Conservation (phyloP, 179 eudicot species). For the Drosera spatulata region DNA sequence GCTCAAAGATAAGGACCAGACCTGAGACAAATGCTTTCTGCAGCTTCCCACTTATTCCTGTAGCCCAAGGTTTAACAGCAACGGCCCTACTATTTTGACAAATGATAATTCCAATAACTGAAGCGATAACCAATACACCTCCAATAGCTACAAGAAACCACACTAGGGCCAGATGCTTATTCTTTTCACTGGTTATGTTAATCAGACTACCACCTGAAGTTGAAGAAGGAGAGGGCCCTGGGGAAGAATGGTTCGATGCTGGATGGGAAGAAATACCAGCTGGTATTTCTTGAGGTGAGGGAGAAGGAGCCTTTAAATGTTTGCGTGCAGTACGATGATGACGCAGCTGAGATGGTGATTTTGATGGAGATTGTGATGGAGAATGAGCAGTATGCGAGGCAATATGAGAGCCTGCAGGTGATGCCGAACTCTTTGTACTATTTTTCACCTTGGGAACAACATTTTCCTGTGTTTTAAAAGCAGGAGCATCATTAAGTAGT, state of each 20-base stretch:
- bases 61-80: constrained; percentile 65
- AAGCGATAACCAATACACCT: constrained; percentile 13
- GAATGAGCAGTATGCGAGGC: constrained; percentile 3
- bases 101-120: constrained; percentile 10
- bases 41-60: constrained; percentile 94
- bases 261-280: constrained; percentile 15
- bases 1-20: constrained; percentile 8
- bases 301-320: background rate
- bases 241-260: constrained; percentile 15
- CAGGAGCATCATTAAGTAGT: constrained; percentile 9
- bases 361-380: constrained; percentile 4
- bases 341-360: background rate
- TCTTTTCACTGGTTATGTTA: constrained; percentile 7
- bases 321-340: too few species aligned
- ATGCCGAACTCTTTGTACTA: background rate
- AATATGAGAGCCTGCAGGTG: constrained; percentile 5
- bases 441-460: background rate
- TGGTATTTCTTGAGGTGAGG: constrained; percentile 7
- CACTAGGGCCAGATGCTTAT: constrained; percentile 14
- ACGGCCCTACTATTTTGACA: constrained; percentile 26
- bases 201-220: background rate
- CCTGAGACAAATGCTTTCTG: constrained; percentile 93
- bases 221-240: constrained; percentile 1
- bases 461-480: too few species aligned
- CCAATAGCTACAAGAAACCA: constrained; percentile 22